phyloP scores from a whole-genome alignment of 192 early-diverging fungal genomes.

The Backusella sp. region DNA sequence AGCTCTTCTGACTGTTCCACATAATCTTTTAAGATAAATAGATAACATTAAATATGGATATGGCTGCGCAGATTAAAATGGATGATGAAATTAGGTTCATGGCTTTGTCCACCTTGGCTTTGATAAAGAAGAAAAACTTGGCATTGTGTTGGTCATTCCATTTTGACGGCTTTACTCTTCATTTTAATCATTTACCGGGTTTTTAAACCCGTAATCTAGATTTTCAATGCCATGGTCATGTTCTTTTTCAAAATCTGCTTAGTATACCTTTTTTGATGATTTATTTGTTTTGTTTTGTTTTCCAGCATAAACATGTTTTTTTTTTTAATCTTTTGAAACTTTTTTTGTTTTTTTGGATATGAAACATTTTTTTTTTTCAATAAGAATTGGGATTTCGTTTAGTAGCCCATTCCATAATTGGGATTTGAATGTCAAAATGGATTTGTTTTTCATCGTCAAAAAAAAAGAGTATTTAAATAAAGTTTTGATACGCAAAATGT shows the following conservation, averaged over 20 bases:
- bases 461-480: slow-evolving; percentile 2
- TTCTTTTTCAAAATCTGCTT: background rate
- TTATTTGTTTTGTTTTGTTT: background rate
- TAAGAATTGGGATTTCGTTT: background rate
- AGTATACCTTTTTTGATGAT: background rate
- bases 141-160: background rate
- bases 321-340: background rate
- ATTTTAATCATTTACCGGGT: background rate
- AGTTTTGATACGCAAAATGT: background rate
- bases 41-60: too few species aligned
- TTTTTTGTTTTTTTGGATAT: background rate
- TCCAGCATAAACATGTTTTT: background rate
- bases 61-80: too few species aligned
- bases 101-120: too few species aligned
- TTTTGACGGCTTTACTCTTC: too few species aligned
- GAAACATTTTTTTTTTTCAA: background rate
- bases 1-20: too few species aligned
- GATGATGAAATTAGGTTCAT: too few species aligned
- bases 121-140: background rate
- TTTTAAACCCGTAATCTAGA: background rate
- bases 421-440: background rate
- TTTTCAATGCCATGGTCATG: too few species aligned
- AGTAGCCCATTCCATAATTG: background rate
- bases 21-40: too few species aligned
- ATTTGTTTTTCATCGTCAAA: background rate